Percentiles rank a stretch among this genome's conserved stretches.
These are phyloP conservation scores for Mycena rosella DNA, from an alignment of 768 basidiomycete genomes.

Conservation along the genomic window DNA sequence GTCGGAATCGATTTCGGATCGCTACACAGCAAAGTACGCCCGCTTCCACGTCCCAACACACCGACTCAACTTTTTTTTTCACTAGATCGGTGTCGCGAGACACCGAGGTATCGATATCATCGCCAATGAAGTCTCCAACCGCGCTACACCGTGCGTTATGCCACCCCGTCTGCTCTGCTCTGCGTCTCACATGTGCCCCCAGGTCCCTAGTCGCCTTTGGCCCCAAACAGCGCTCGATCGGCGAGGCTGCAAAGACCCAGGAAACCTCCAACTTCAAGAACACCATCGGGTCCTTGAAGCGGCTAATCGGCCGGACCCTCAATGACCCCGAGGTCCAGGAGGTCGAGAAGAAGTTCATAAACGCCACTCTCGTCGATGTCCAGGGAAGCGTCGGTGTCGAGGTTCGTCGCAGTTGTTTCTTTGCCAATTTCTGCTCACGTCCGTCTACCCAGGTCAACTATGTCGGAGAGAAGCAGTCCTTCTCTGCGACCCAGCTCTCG, in stretches of 20 bases:
- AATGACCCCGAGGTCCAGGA: constrained; percentile 85
- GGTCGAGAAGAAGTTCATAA: constrained; percentile 92
- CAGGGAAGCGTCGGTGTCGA: constrained; percentile 86
- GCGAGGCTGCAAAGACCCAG: constrained; percentile 96
- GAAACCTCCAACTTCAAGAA: constrained; percentile 99
- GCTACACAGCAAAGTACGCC: constrained; percentile 84
- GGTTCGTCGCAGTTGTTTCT: constrained; percentile 61
- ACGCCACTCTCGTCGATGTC: constrained; percentile 88
- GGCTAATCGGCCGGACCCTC: constrained; percentile 86
- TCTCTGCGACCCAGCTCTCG: constrained; percentile 93
- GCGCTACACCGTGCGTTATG: constrained; percentile 88
- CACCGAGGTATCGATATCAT: constrained; percentile 99
- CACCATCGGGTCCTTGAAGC: constrained; percentile 93
- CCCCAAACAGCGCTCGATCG: constrained; percentile 89
- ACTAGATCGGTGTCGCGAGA: constrained; percentile 94
- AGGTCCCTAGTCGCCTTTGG: constrained; percentile 97
- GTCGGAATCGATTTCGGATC: constrained; percentile 96
- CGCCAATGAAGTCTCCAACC: constrained; percentile 97
- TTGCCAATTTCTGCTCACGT: constrained; percentile 25
- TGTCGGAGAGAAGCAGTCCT: constrained; percentile 82
- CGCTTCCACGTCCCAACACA: constrained; percentile 23
- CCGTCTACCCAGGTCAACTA: constrained; percentile 78
- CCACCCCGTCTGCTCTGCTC: neutral
- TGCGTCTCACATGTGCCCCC: constrained; percentile 20
- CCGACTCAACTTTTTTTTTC: constrained; percentile 32